Percentiles rank a stretch among this genome's conserved stretches.
phyloP scores from a whole-genome alignment of 495 filamentous ascomycete genomes.

The Aspergillus wentii region DNA sequence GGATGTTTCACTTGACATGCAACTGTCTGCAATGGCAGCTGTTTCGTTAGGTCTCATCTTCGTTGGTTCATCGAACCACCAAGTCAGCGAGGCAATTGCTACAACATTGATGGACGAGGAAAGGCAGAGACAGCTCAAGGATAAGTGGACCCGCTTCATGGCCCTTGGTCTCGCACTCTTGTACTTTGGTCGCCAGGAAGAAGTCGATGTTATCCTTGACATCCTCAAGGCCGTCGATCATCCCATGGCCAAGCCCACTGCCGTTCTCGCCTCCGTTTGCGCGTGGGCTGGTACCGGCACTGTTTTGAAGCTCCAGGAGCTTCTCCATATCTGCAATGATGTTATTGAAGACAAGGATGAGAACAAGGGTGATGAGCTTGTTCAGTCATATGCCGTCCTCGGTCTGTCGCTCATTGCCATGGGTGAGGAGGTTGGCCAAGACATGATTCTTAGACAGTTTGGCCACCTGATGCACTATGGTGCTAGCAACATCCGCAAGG shows the following conservation, averaged over 20 bases:
- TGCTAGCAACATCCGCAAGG: conserved; percentile 91
- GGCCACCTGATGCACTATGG: conserved; percentile 99
- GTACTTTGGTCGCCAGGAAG: conserved; percentile 94
- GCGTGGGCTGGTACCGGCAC: conserved; percentile 97
- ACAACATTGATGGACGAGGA: conserved; percentile 90
- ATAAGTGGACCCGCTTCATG: conserved; percentile 98
- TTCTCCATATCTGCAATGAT: conserved; percentile 95
- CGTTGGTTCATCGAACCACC: conserved; percentile 84
- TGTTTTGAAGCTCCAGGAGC: conserved; percentile 91
- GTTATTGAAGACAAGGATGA: conserved; percentile 91
- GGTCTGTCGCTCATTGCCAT: conserved; percentile 92
- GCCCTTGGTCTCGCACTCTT: conserved; percentile 89
- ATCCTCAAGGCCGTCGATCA: conserved; percentile 94
- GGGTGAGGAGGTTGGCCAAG: conserved; percentile 97
- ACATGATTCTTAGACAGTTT: conserved; percentile 97
- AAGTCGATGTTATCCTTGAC: conserved; percentile 92
- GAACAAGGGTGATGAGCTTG: conserved; percentile 87
- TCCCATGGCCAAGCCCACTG: conserved; percentile 86
- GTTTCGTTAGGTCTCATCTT: conserved; percentile 86
- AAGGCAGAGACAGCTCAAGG: conserved; percentile 77
- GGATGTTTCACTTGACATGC: conserved; percentile 81
- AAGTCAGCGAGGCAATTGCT: conserved; percentile 83
- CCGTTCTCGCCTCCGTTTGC: conserved; percentile 89
- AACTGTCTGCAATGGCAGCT: conserved; percentile 93
- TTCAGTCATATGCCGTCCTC: conserved; percentile 93